Evolutionary conservation across 202 grass and related monocot species (phyloP), one percentile per base, ranked within the genome.

Genomic region (Setaria viridis): DNA sequence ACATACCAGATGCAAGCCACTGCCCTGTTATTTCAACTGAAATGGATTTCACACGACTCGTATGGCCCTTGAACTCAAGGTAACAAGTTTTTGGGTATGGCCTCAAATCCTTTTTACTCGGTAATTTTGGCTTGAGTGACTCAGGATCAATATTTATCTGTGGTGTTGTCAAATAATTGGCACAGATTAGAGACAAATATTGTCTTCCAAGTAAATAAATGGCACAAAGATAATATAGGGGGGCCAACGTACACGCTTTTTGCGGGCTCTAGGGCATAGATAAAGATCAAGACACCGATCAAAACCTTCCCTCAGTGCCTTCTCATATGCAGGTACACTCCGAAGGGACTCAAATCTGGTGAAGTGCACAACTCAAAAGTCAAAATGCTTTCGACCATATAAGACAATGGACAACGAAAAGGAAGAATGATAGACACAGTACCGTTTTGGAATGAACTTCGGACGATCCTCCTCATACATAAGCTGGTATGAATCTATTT

Each of bases 71-170:
- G 74, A 94, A 99, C 67, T 99, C 92, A 86, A 97, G 91, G 76
- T 93, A 99, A 77, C 97, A 99, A 81, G 87, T 99, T 80, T 81
- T 91, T 1, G 97, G 97, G 86, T 99, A 99, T 81, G 97, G 97
- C 77, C 85, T 97, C 66, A 99, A 86, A 85, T 99, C 97, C 67
- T 99, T 99, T 90, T 91, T 94, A 81, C 90, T 99, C 15, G 97
- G 97, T 80, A 99, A 77, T 60, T 97, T 99, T 10, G 94, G 94
- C 74, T 94, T 99, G 69, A 99, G 90, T 72, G 90, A 94, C 67
- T 97, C 97, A 1, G 94, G 97, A 84, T 99, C 90, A 43, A 99
- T 97, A 84, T 99, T 99, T 87, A 99, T 94, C 97, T 99, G 87
- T 42, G 70, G 25, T 9, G 60, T 72, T 60, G 64, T 55, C 58